Evolutionary conservation across 106 monocot species (phyloP).

Genomic region (Acorus calamus): DNA sequence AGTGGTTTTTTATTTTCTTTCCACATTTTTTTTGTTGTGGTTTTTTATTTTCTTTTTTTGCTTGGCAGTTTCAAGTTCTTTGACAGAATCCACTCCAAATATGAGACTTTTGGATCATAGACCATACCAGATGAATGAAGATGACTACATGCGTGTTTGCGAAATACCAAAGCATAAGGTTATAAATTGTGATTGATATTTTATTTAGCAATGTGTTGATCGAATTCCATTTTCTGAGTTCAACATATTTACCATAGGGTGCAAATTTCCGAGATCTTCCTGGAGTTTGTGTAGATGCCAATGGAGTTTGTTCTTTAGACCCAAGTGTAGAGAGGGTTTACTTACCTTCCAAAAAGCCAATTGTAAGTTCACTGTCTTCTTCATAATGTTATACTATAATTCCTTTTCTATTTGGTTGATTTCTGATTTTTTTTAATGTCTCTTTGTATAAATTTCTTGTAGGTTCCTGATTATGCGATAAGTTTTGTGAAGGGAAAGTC

Average conservation of each 20-base stretch:
- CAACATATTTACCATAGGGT: constrained; percentile 31
- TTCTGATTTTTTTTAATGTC: neutral
- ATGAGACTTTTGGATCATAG: constrained; percentile 60
- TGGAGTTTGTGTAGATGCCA: constrained; percentile 52
- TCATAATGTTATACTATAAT: neutral
- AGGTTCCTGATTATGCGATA: constrained; percentile 60
- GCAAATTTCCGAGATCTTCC: constrained; percentile 87
- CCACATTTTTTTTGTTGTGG: no score
- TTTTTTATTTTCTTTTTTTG: no score
- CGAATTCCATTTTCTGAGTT: no score
- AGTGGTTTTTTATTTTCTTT: no score
- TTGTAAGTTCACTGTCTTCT: constrained; percentile 32
- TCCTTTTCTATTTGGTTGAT: neutral
- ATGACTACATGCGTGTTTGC: constrained; percentile 59
- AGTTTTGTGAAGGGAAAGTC: constrained; percentile 38
- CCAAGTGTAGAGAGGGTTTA: constrained; percentile 38
- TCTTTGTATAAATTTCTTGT: constrained; percentile 4
- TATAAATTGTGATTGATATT: neutral
- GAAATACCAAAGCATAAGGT: constrained; percentile 82
- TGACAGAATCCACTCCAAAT: constrained; percentile 7
- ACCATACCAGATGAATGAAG: constrained; percentile 32
- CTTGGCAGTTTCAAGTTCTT: neutral
- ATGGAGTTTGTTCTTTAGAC: constrained; percentile 51
- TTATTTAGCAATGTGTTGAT: neutral
- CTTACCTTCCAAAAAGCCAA: constrained; percentile 62